Evolutionary conservation across 805 yeast species (phyloP), one percentile per base, ranked within the genome.

Genomic region (Suhomyces faveliae): DNA sequence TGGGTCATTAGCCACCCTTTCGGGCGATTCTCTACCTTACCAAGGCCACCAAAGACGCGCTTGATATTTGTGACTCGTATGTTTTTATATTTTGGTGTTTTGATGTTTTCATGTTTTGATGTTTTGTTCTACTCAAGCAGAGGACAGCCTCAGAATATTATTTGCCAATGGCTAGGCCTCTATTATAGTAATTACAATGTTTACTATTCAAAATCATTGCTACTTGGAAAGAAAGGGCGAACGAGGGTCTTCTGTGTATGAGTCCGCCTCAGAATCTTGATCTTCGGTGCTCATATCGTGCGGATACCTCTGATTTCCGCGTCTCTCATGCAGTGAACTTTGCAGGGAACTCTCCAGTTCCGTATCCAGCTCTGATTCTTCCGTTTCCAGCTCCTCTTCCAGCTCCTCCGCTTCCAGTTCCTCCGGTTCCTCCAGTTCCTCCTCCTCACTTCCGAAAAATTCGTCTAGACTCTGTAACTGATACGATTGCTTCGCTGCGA

Each of bases 381-480:
- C 37, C 37, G 13, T 11, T 33, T 15, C 37, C 37, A 33, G 20
- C 7, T 15, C 37, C 37, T 15, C 20, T 5, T 45, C 51, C n/a
- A 51, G 55, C 11, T 45, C 60, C 17, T 45, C 51, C 9, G 27
- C 51, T 19, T 46, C 56, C 15, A 35, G 45, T 9, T 57, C 64
- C 11, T 55, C 60, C 4, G 45, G 51, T 9, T 50, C 51, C 6
- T 49, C 60, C 13, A 45, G 50, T 19, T 42, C 51, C 3, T 45
- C 55, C 1, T 54, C 59, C 7, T 57, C 54, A 15, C 73, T 66
- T 11, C 77, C 85, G 55, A 91, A 83, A 62, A 91, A 91, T 51
- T 91, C 98, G 59, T 91, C 97, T 48, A 91, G 68, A 48, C 91
- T 86, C 62, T 89, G 96, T 33, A 87, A 64, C 50, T 80, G 78